These are phyloP conservation scores for Lasiodiplodia sp. DNA, from an alignment of 2,329 filamentous ascomycete genomes.

Conservation along the genomic window DNA sequence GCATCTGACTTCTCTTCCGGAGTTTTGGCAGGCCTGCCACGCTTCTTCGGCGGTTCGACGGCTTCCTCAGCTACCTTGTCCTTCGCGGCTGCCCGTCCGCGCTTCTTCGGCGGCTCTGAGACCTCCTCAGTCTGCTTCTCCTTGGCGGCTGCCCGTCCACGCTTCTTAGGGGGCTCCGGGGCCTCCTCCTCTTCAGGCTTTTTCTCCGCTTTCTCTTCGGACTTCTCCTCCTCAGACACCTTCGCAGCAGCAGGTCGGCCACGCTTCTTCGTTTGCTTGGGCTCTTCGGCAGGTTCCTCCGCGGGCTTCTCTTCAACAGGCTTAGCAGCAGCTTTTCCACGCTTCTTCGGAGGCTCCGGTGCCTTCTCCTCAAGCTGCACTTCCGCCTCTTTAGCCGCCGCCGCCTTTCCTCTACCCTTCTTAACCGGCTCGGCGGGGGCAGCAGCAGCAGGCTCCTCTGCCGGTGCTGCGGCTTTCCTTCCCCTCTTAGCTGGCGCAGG, in stretches of 20 bases:
- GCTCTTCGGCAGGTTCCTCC: slow-evolving; percentile 12
- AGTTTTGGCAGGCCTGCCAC: slow-evolving; percentile 24
- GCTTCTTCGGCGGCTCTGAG: slow-evolving; percentile 18
- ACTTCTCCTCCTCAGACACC: slow-evolving; percentile 12
- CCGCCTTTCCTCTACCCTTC: slow-evolving; percentile 15
- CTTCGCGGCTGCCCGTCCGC: slow-evolving; percentile 3
- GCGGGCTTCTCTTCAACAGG: background rate
- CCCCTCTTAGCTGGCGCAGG: background rate
- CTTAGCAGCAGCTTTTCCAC: slow-evolving; percentile 12
- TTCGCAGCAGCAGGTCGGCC: slow-evolving; percentile 35
- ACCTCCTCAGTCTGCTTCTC: slow-evolving; percentile 15
- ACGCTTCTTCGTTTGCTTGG: slow-evolving; percentile 39
- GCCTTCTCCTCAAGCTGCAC: slow-evolving; percentile 15
- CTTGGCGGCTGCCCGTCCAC: slow-evolving; percentile 8
- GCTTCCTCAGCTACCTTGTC: background rate
- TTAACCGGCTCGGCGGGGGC: background rate
- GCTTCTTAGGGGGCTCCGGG: slow-evolving; percentile 15
- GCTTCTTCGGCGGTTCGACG: slow-evolving; percentile 15
- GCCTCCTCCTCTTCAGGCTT: slow-evolving; percentile 4
- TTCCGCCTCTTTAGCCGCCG: slow-evolving; percentile 24
- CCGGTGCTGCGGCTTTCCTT: slow-evolving; percentile 6
- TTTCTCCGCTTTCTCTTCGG: slow-evolving; percentile 10
- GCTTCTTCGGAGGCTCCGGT: slow-evolving; percentile 30
- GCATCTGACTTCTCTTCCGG: background rate
- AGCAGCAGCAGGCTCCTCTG: background rate